phyloP scores from a whole-genome alignment of 2,329 filamentous ascomycete species.

The Exophiala sp. region DNA sequence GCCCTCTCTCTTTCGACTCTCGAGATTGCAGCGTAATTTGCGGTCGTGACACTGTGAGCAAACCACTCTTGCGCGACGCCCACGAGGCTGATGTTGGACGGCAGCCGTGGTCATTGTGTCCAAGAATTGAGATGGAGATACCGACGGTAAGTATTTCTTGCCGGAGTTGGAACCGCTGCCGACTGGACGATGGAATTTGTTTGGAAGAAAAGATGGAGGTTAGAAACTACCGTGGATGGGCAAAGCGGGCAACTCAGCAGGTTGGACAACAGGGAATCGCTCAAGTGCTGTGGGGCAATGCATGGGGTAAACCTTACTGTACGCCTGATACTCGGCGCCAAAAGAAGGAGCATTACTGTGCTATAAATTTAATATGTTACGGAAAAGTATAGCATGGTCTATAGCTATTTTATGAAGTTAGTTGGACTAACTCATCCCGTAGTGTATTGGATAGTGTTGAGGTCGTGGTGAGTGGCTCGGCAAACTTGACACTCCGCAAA shows the following conservation, averaged over 20 bases:
- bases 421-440: too few species aligned
- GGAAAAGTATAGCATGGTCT: too few species aligned
- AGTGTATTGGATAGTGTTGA: too few species aligned
- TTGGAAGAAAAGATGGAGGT: background rate
- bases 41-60: slow-evolving; percentile 9
- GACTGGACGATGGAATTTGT: background rate
- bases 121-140: background rate
- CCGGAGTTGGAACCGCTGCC: background rate
- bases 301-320: too few species aligned
- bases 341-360: too few species aligned
- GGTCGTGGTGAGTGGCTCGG: too few species aligned
- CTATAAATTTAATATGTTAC: too few species aligned
- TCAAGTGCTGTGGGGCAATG: too few species aligned
- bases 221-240: background rate
- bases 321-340: too few species aligned
- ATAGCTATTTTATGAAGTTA: too few species aligned
- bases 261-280: too few species aligned
- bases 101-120: background rate
- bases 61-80: slow-evolving; percentile 5
- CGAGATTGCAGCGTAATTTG: slow-evolving; percentile 6
- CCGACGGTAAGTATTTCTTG: background rate
- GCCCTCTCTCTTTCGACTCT: background rate
- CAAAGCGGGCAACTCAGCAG: background rate
- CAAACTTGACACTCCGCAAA: too few species aligned
- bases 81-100: background rate